Base-by-base conservation (phyloP, 2,329 filamentous ascomycete species). In the Ophiocordyceps polyrhachis-furcata region DNA sequence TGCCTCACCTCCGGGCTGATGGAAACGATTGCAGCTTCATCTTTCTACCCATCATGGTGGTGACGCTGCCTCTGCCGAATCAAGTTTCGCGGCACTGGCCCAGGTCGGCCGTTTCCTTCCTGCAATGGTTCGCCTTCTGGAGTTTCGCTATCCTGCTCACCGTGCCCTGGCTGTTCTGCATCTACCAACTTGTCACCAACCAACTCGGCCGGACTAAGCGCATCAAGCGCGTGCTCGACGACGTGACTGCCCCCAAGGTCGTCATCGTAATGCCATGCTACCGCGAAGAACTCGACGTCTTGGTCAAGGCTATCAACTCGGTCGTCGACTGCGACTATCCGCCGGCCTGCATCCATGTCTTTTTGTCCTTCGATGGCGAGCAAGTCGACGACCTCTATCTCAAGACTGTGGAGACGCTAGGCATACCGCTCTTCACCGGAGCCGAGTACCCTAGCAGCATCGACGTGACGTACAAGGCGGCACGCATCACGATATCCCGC, bases 221-320 rank as follows among this genome's bases (percentile, higher is more conserved):
- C 44, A 84, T 94, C 57, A 88, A 93, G 58, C 75, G 84, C 50
- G 76, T 86, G 0, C 71, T 95, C 43, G 85, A 94, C 58, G 85
- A 93, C 57, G 67, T 75, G 3, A 87, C 81, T 1, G 88, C 91
- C 0, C 91, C 89, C 2, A 96, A 96, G 62, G 83, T 93, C 15
- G 86, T 95, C 50, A 83, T 96, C 48, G 81, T 96, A 47, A 95
- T 96, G 87, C 91, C 89, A 5, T 93, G 88, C 56, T 96, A 94
- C 66, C 86, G 91, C 56, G 91, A 96, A 58, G 79, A 87, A 28
- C 84, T 86, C 0, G 81, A 84, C 1, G 73, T 93, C 13, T 71
- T 96, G 42, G 70, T 95, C 45, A 83, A 82, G 42, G 91, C 89
- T 5, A 73, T 95, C 53, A 80, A 95, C 62, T 95, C 89, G 0